A percentile compares a stretch with the other conserved stretches of the same genome.
These are phyloP conservation scores for Sporothrix pseudoabietina DNA, from an alignment of 2,329 filamentous ascomycete species.

Conservation along the genomic window DNA sequence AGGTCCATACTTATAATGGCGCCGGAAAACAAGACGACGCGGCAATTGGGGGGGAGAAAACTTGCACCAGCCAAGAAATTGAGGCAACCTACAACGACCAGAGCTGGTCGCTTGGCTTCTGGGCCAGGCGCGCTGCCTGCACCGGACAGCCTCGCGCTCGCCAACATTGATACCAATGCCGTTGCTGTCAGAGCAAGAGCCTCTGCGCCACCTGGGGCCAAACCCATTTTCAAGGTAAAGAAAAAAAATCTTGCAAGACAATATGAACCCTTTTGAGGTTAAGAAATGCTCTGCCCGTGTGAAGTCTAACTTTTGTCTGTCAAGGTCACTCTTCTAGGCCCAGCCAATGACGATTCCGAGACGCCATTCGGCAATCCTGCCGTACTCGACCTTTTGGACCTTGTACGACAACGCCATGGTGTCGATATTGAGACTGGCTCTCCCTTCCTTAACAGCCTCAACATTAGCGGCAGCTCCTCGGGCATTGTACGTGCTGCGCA, in stretches of 20 bases:
- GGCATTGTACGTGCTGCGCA: not conserved
- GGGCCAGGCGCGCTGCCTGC: not conserved
- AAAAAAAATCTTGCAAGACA: not conserved
- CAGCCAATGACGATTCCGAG: not conserved
- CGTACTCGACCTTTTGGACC: constrained; percentile 16
- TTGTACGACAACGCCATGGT: constrained; percentile 15
- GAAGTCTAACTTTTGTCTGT: too few species aligned
- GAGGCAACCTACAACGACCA: not conserved
- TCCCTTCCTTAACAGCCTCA: constrained; percentile 40
- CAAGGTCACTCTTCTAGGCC: constrained; percentile 23
- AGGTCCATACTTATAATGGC: constrained; percentile 69
- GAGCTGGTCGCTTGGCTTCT: not conserved
- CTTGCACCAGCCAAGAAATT: not conserved
- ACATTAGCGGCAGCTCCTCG: not conserved
- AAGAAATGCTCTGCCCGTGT: not conserved
- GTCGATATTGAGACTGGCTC: constrained; percentile 35
- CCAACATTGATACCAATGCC: not conserved
- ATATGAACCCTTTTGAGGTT: not conserved
- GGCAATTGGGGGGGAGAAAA: constrained; percentile 56
- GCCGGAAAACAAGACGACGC: constrained; percentile 60
- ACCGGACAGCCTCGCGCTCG: not conserved
- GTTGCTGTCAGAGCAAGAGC: not conserved
- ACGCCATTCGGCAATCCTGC: not conserved
- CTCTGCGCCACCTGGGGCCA: not conserved
- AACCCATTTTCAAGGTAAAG: constrained; percentile 4